phyloP scores from a whole-genome alignment of 768 basidiomycete genomes.

The Rhodotorula toruloides region DNA sequence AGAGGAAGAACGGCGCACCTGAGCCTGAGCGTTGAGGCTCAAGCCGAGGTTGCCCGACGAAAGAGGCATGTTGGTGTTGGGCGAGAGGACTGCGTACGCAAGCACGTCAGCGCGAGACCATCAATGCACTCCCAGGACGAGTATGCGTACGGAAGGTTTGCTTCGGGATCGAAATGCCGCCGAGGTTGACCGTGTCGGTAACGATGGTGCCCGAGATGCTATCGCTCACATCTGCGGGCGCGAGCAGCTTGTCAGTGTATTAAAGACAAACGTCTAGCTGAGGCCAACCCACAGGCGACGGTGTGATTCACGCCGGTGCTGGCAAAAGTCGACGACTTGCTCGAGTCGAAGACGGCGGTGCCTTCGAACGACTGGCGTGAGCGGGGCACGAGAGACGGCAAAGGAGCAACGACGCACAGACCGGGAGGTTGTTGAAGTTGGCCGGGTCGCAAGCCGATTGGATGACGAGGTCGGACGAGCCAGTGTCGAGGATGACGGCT shows the following conservation, averaged over 20 bases:
- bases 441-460: not conserved
- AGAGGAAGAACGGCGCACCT: not conserved
- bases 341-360: not conserved
- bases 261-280: not conserved
- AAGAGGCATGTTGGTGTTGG: not conserved
- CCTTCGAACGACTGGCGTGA: not conserved
- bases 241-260: too few relatives aligned
- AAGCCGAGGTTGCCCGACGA: not conserved
- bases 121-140: not conserved
- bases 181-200: conserved; percentile 7
- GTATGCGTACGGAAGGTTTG: conserved; percentile 6
- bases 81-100: not conserved
- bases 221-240: not conserved
- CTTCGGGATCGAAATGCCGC: not conserved
- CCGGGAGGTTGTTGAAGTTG: too few relatives aligned
- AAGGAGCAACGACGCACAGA: not conserved
- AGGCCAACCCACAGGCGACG: not conserved
- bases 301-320: not conserved
- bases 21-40: not conserved
- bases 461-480: conserved; percentile 9
- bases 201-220: not conserved
- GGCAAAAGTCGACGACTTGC: not conserved
- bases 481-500: conserved; percentile 10
- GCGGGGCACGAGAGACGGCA: not conserved
- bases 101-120: not conserved